Conservation (phyloP, 2,329 filamentous ascomycete genomes). For the Verticillium klebahnii region DNA sequence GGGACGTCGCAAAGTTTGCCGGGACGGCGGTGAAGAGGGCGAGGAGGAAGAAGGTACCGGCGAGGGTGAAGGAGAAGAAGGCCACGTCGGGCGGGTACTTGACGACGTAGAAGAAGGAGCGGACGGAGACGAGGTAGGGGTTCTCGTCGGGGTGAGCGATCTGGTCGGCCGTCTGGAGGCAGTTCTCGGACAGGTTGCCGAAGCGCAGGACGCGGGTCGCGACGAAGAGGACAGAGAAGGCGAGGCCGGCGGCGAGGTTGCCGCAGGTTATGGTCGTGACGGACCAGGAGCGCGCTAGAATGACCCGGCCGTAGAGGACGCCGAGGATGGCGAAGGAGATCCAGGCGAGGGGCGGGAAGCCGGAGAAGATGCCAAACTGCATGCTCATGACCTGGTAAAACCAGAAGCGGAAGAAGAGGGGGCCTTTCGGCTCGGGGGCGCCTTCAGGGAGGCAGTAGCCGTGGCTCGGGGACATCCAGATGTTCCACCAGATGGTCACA, state of each 20-base stretch:
- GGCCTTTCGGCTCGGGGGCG: conserved; percentile 8
- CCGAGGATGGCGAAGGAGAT: conserved; percentile 40
- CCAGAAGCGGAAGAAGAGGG: conserved; percentile 31
- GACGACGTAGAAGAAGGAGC: conserved; percentile 40
- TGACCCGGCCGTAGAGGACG: conserved; percentile 36
- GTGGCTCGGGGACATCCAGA: conserved; percentile 35
- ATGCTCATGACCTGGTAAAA: conserved; percentile 28
- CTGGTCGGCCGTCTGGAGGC: conserved; percentile 27
- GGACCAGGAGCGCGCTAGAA: conserved; percentile 26
- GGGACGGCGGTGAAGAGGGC: conserved; percentile 31
- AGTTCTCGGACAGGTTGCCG: conserved; percentile 39
- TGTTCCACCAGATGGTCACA: conserved; percentile 41
- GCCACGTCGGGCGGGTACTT: conserved; percentile 44
- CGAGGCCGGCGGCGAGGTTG: conserved; percentile 21
- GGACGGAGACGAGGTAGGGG: conserved; percentile 33
- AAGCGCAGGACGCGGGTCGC: conserved; percentile 34
- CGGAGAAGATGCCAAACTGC: conserved; percentile 25
- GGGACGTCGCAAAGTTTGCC: conserved; percentile 16
- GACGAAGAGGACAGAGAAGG: conserved; percentile 32
- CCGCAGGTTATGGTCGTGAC: conserved; percentile 17
- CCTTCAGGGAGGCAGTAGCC: conserved; percentile 27
- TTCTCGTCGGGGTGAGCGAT: conserved; percentile 18
- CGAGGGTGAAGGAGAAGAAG: conserved; percentile 37
- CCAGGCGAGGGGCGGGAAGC: conserved; percentile 41
- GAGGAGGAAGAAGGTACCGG: conserved; percentile 32